Conservation (phyloP, 257 asterid genomes). For the Solanum lycopersicoides region DNA sequence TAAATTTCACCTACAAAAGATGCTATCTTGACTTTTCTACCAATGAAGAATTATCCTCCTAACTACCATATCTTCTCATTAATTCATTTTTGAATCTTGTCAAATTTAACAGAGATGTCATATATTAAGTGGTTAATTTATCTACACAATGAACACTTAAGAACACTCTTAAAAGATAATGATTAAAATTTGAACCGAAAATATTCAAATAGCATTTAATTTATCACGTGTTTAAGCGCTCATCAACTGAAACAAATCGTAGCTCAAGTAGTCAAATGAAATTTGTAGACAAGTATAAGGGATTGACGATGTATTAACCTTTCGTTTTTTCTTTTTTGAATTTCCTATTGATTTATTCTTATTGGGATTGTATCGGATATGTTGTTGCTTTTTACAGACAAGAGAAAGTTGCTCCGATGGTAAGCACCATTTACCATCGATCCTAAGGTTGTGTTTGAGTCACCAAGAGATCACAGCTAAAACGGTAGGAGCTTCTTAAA, state of each 20-base stretch:
- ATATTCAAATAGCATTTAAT: background rate
- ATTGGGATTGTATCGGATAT: no score
- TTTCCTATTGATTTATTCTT: background rate
- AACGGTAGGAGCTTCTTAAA: background rate
- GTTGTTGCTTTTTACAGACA: background rate
- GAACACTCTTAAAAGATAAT: background rate
- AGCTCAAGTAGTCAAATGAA: background rate
- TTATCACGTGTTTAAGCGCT: background rate
- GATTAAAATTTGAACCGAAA: background rate
- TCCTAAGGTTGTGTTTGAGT: background rate
- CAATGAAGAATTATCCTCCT: no score
- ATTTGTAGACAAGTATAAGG: background rate
- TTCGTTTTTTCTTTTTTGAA: no score
- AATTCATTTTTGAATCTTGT: no score
- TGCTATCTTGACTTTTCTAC: no score
- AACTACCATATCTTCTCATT: no score
- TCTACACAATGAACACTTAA: background rate
- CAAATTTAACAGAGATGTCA: no score
- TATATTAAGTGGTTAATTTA: background rate
- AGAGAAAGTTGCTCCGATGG: accelerated
- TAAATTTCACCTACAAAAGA: no score
- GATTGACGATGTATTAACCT: background rate
- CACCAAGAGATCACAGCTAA: background rate
- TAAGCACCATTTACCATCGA: background rate
- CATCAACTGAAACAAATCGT: background rate